Evolutionary conservation across 2,329 filamentous ascomycete genomes (phyloP).

Genomic region (Penicillium hordei): DNA sequence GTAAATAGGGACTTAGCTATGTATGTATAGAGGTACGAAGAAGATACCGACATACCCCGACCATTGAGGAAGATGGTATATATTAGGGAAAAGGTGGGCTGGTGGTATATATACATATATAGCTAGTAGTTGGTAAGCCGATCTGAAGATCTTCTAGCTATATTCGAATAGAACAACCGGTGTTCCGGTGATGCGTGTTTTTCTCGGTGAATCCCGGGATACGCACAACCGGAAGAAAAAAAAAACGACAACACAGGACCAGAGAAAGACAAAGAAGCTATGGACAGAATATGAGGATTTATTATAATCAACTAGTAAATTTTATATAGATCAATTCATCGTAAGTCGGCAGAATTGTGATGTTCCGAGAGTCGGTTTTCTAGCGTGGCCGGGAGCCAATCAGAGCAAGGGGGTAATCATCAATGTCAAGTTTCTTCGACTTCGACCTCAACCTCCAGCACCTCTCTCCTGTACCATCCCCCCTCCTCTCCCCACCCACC

Average conservation of each 20-base stretch:
- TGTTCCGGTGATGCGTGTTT: conserved; percentile 10
- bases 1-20: background rate
- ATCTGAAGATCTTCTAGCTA: background rate
- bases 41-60: background rate
- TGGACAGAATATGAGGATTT: background rate
- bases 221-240: background rate
- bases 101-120: background rate
- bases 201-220: conserved; percentile 15
- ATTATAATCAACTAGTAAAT: background rate
- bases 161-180: background rate
- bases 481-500: conserved; percentile 29
- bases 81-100: background rate
- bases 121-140: background rate
- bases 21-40: background rate
- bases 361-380: conserved; percentile 40
- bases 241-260: background rate
- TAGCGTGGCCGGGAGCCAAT: conserved; percentile 37
- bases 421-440: conserved; percentile 40
- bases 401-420: conserved; percentile 37
- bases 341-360: background rate
- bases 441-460: conserved; percentile 36
- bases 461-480: conserved; percentile 34
- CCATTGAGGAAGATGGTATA: background rate
- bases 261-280: background rate
- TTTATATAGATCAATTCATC: conserved; percentile 1